Conservation (phyloP, 108 stramenopile genomes). For the Fragilaria crotonensis region DNA sequence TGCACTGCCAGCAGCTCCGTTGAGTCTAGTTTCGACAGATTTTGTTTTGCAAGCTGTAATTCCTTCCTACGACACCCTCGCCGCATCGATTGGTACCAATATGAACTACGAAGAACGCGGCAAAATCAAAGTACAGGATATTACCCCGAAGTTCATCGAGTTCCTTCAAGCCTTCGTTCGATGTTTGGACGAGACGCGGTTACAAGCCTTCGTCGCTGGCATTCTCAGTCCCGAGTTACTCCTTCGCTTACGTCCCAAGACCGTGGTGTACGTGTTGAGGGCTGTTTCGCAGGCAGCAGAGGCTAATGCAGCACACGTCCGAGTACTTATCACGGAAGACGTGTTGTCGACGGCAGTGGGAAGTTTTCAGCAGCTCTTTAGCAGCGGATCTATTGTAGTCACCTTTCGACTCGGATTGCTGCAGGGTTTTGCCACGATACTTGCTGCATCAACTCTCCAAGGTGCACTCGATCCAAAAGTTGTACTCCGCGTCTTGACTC, state of each 20-base stretch:
- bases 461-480: constrained; percentile 20
- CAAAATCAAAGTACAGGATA: constrained; percentile 21
- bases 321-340: constrained; percentile 10
- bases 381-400: constrained; percentile 15
- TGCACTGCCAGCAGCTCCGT: constrained; percentile 12
- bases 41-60: constrained; percentile 57
- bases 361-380: constrained; percentile 9
- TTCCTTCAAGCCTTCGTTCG: constrained; percentile 31
- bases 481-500: constrained; percentile 28
- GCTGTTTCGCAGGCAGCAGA: constrained; percentile 1
- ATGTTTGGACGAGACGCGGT: constrained; percentile 1
- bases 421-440: constrained; percentile 11
- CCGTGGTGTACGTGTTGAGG: constrained; percentile 12
- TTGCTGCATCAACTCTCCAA: constrained; percentile 4
- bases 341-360: constrained; percentile 6
- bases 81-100: constrained; percentile 57
- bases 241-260: constrained; percentile 12
- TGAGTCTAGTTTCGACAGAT: constrained; percentile 27
- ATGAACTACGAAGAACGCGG: constrained; percentile 47
- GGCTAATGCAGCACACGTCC: not conserved
- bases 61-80: constrained; percentile 60
- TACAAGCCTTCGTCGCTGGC: constrained; percentile 16
- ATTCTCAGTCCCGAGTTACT: constrained; percentile 14
- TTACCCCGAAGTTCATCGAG: constrained; percentile 15
- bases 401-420: constrained; percentile 17